Conservation (phyloP, 2,329 filamentous ascomycete species). For the Trichoderma afroharzianum region DNA sequence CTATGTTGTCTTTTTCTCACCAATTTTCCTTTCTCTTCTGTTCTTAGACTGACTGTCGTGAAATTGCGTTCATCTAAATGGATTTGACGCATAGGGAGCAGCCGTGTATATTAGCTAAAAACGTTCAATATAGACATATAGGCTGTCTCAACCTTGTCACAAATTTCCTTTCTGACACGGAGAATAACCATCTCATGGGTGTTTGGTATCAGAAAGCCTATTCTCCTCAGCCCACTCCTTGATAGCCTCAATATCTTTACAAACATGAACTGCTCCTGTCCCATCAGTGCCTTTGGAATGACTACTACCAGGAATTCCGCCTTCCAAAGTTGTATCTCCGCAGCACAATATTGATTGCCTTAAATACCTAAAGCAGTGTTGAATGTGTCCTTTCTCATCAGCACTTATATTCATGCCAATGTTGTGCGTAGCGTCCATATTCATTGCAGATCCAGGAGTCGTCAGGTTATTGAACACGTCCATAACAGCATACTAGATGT, state of each 20-base stretch:
- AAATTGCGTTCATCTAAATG: not conserved
- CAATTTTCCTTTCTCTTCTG: not conserved
- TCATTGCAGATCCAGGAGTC: too few relatives aligned
- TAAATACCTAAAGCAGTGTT: conserved; percentile 1
- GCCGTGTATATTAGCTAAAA: not conserved
- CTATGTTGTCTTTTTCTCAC: too few relatives aligned
- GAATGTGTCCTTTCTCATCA: not conserved
- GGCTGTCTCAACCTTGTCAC: not conserved
- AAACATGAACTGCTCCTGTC: not conserved
- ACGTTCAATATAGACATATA: not conserved
- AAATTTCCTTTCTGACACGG: not conserved
- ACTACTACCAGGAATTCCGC: not conserved
- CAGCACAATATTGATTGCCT: not conserved
- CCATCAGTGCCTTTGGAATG: not conserved
- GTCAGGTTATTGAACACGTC: conserved; percentile 1
- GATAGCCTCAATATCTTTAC: not conserved
- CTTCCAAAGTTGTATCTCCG: not conserved
- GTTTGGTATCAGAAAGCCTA: not conserved
- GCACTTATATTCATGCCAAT: not conserved
- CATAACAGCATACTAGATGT: not conserved
- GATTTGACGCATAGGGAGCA: not conserved
- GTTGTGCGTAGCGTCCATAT: not conserved
- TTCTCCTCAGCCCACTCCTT: not conserved
- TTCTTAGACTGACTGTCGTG: not conserved
- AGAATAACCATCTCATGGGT: not conserved